Percentiles rank a stretch among this genome's conserved stretches.
Evolutionary conservation across 306 rosid species (phyloP).

Genomic region (Quercus variabilis): DNA sequence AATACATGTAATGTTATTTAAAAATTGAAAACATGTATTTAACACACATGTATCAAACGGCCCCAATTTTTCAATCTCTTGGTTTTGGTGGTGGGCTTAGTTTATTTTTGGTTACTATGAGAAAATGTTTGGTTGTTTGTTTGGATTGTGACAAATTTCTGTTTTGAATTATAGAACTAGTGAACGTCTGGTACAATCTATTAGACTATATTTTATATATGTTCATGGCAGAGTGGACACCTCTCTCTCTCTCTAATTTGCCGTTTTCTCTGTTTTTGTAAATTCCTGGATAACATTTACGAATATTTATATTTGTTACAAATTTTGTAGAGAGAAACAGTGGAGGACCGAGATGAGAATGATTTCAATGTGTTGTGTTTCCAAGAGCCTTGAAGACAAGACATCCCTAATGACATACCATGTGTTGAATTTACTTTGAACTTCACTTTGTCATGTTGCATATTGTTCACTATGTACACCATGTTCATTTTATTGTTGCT

Average conservation of each 20-base stretch:
- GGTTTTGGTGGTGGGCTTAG: no score
- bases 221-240: background rate
- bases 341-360: background rate
- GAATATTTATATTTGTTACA: background rate
- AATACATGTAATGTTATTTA: no score
- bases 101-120: background rate
- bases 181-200: background rate
- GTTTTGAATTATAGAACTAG: background rate
- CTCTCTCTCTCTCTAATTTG: constrained; percentile 2
- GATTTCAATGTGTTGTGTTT: no score
- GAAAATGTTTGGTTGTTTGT: constrained; percentile 25
- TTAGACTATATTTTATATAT: background rate
- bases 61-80: no score
- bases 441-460: no score
- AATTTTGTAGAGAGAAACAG: constrained; percentile 14
- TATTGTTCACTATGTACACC: no score
- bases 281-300: background rate
- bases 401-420: constrained; percentile 54
- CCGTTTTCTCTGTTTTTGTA: background rate
- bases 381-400: constrained; percentile 42
- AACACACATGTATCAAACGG: no score
- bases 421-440: no score
- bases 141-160: constrained; percentile 33
- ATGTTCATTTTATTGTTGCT: no score
- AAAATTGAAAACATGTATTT: no score